phyloP scores from a whole-genome alignment of 768 basidiomycete species.

The Lactarius vividus region DNA sequence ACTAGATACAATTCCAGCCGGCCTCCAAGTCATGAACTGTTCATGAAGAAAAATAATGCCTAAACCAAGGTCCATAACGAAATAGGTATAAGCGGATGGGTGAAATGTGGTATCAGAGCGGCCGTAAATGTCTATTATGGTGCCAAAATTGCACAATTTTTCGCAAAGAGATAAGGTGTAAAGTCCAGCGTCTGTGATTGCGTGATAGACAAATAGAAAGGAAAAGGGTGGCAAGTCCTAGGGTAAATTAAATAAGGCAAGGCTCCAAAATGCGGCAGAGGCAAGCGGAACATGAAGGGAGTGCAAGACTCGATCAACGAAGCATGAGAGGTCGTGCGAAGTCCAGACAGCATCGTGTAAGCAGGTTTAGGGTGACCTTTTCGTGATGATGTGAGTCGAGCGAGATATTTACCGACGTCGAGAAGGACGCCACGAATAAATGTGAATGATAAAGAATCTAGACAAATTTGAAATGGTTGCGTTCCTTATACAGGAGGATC shows the following conservation, averaged over 20 bases:
- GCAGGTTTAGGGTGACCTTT: constrained; percentile 10
- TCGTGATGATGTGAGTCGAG: constrained; percentile 17
- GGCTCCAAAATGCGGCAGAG: neutral
- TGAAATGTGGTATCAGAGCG: constrained; percentile 22
- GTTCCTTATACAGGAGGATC: constrained; percentile 14
- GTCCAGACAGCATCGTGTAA: constrained; percentile 20
- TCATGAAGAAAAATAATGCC: constrained; percentile 6
- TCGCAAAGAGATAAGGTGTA: neutral
- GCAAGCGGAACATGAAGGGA: neutral
- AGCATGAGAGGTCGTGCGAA: constrained; percentile 13
- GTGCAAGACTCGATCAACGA: constrained; percentile 9
- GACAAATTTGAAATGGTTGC: neutral
- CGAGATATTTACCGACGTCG: constrained; percentile 5
- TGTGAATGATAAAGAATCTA: constrained; percentile 24
- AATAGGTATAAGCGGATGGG: constrained; percentile 12
- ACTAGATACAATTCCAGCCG: constrained; percentile 4
- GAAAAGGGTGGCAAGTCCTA: constrained; percentile 4
- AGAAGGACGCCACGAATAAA: constrained; percentile 16
- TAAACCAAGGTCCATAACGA: constrained; percentile 7
- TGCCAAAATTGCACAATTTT: constrained; percentile 4
- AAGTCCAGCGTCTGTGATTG: constrained; percentile 12
- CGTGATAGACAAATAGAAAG: constrained; percentile 4
- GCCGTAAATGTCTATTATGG: constrained; percentile 13
- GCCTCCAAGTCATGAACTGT: constrained; percentile 11
- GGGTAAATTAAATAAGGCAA: neutral